phyloP scores from a whole-genome alignment of 306 rosid genomes.

The Dicorynia guianensis region DNA sequence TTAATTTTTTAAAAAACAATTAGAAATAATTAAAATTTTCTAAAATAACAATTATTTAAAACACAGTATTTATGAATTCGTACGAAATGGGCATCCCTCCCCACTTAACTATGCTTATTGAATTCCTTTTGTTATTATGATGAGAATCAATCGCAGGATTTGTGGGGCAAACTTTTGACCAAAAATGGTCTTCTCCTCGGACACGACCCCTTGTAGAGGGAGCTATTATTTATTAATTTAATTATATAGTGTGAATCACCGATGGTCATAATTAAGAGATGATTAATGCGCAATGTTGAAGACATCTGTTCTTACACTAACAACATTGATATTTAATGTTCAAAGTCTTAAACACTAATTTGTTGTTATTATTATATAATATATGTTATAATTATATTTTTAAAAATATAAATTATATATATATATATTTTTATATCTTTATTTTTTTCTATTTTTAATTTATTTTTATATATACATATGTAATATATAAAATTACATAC shows the following conservation, averaged over 20 bases:
- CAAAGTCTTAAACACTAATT: no score
- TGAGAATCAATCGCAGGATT: conserved; percentile 15
- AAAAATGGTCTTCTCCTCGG: background rate
- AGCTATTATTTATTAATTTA: background rate
- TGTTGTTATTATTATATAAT: no score
- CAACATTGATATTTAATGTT: no score
- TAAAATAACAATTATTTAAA: no score
- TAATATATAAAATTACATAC: no score
- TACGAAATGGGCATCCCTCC: background rate
- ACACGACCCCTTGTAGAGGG: background rate
- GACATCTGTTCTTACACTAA: background rate
- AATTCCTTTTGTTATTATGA: conserved; percentile 4
- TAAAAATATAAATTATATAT: no score
- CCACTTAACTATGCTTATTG: background rate
- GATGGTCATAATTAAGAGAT: background rate
- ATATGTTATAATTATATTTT: no score
- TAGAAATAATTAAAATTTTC: no score
- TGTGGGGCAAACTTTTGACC: background rate
- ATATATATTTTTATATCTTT: no score
- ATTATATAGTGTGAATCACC: background rate
- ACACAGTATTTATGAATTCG: background rate
- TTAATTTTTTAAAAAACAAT: no score
- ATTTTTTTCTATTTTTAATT: no score
- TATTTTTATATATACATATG: no score
- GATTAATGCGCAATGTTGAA: background rate